Percentiles rank a stretch among this genome's conserved stretches.
phyloP scores from a whole-genome alignment of 2,329 filamentous ascomycete genomes.

The Venturia effusa region DNA sequence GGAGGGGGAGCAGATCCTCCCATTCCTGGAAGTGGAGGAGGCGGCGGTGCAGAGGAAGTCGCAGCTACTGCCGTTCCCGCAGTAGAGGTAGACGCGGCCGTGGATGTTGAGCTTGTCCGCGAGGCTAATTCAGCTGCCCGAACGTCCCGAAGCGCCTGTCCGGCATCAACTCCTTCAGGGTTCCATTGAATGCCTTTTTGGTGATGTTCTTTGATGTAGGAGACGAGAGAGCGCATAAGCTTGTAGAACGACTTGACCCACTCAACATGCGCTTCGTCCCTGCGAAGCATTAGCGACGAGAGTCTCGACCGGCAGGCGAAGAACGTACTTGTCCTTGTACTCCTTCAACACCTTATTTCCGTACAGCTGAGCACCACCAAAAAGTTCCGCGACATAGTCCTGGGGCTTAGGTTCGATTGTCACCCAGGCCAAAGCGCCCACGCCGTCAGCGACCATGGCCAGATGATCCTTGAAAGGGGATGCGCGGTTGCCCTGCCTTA shows the following conservation, averaged over 20 bases:
- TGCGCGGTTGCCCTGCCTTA: slow-evolving; percentile 71
- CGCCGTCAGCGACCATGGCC: slow-evolving; percentile 79
- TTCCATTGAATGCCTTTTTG: slow-evolving; percentile 80
- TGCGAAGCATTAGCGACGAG: slow-evolving; percentile 25
- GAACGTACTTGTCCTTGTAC: slow-evolving; percentile 64
- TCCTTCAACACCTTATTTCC: slow-evolving; percentile 91
- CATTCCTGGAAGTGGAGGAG: slow-evolving; percentile 41
- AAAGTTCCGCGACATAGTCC: slow-evolving; percentile 74
- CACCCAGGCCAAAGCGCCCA: slow-evolving; percentile 84
- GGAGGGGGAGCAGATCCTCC: slow-evolving; percentile 50
- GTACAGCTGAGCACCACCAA: slow-evolving; percentile 81
- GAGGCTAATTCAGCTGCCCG: slow-evolving; percentile 31
- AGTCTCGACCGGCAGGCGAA: not conserved
- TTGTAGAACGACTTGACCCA: slow-evolving; percentile 92
- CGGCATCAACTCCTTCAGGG: slow-evolving; percentile 58
- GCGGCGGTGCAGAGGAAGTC: slow-evolving; percentile 28
- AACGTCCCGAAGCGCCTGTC: slow-evolving; percentile 54
- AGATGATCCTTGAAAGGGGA: slow-evolving; percentile 66
- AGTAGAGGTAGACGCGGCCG: slow-evolving; percentile 22
- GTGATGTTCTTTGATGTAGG: slow-evolving; percentile 79
- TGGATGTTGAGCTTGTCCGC: slow-evolving; percentile 20
- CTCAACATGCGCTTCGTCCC: slow-evolving; percentile 69
- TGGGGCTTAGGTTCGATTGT: slow-evolving; percentile 68
- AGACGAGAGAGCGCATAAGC: slow-evolving; percentile 71
- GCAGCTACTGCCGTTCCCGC: not conserved